Evolutionary conservation across 2,329 filamentous ascomycete species (phyloP).

Genomic region (Monilinia aucupariae): DNA sequence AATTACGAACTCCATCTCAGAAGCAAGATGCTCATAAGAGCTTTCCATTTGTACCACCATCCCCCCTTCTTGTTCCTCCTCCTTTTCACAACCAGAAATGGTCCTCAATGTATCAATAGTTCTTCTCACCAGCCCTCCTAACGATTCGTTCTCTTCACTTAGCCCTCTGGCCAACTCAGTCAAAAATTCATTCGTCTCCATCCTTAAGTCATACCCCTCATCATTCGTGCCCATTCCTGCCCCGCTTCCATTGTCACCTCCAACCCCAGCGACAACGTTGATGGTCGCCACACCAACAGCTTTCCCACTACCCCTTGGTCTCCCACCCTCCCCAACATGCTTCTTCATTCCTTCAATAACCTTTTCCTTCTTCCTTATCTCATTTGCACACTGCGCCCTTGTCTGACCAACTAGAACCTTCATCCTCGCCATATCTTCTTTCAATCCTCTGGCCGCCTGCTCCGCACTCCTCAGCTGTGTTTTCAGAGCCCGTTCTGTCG

Average conservation of each 20-base stretch:
- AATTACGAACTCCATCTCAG: constrained; percentile 70
- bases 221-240: constrained; percentile 35
- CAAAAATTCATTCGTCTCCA: constrained; percentile 87
- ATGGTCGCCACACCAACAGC: constrained; percentile 53
- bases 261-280: constrained; percentile 49
- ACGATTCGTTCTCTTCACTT: constrained; percentile 84
- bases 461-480: constrained; percentile 70
- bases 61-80: constrained; percentile 31
- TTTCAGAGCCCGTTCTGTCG: constrained; percentile 65
- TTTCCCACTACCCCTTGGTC: constrained; percentile 52
- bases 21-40: constrained; percentile 59
- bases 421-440: constrained; percentile 75
- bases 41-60: constrained; percentile 31
- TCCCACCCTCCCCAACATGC: constrained; percentile 68
- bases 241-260: constrained; percentile 37
- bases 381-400: constrained; percentile 79
- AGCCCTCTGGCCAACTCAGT: constrained; percentile 76
- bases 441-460: constrained; percentile 65
- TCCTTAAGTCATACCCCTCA: constrained; percentile 63
- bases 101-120: constrained; percentile 67
- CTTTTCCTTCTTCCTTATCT: constrained; percentile 82
- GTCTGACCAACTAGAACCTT: constrained; percentile 78
- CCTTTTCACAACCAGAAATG: constrained; percentile 54
- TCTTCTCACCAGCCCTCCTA: constrained; percentile 66
- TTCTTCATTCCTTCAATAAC: constrained; percentile 86